These are phyloP conservation scores for Rhizopogon vulgaris DNA, from an alignment of 768 basidiomycete species.

Conservation along the genomic window DNA sequence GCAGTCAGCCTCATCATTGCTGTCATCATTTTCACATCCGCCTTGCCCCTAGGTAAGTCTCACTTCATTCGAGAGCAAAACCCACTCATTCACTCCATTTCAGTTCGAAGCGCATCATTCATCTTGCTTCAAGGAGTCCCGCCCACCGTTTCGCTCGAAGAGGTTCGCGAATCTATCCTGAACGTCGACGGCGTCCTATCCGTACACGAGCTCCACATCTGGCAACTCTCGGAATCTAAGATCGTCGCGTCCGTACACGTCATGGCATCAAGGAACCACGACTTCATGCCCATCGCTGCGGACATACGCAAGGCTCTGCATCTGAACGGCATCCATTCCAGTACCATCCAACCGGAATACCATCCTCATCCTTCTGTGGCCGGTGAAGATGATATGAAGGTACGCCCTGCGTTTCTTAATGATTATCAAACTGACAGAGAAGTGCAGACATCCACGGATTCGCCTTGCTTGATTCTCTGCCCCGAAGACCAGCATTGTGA, in stretches of 20 bases:
- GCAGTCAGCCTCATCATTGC: constrained; percentile 92
- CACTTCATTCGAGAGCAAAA: neutral
- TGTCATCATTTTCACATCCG: constrained; percentile 92
- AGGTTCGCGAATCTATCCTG: constrained; percentile 74
- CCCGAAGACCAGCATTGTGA: constrained; percentile 64
- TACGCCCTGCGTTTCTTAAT: constrained; percentile 19
- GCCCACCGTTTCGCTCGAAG: constrained; percentile 78
- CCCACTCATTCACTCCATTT: constrained; percentile 5
- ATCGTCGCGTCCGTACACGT: constrained; percentile 96
- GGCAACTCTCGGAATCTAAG: constrained; percentile 95
- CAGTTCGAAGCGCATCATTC: constrained; percentile 87
- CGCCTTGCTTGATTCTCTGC: constrained; percentile 72
- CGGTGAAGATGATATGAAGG: constrained; percentile 44
- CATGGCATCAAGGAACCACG: constrained; percentile 68
- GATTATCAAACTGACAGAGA: neutral
- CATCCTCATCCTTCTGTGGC: constrained; percentile 27
- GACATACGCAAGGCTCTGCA: constrained; percentile 83
- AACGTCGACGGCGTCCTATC: constrained; percentile 75
- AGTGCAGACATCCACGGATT: constrained; percentile 41
- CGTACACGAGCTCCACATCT: constrained; percentile 92
- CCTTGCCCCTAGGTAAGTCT: constrained; percentile 75
- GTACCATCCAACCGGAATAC: constrained; percentile 93
- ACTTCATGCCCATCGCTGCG: constrained; percentile 88
- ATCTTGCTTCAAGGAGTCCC: constrained; percentile 95
- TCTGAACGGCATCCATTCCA: constrained; percentile 88